Evolutionary conservation across 768 basidiomycete genomes (phyloP).

Genomic region (Gloeophyllum trabeum): DNA sequence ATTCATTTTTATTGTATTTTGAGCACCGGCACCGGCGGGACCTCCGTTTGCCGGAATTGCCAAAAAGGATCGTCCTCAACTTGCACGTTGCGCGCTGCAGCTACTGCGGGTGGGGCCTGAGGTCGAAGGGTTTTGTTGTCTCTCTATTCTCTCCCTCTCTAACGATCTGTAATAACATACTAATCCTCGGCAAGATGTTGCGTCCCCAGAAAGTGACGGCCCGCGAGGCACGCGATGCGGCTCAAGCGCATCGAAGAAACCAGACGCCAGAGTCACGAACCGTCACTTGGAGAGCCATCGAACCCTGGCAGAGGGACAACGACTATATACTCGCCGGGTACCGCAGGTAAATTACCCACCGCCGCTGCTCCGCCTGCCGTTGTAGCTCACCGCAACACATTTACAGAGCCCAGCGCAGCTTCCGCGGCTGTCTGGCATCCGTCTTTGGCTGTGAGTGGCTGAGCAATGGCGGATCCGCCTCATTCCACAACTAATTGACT

Average conservation of each 20-base stretch:
- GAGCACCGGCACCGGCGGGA: too few species aligned
- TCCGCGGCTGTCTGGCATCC: constrained; percentile 51
- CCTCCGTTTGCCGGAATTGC: too few species aligned
- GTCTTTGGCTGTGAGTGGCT: constrained; percentile 56
- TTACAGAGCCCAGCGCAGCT: constrained; percentile 44
- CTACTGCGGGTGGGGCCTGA: too few species aligned
- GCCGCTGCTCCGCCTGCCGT: constrained; percentile 2
- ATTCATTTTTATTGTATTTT: too few species aligned
- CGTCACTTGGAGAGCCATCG: constrained; percentile 46
- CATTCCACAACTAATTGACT: not conserved
- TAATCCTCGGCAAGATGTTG: too few species aligned
- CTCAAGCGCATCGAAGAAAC: too few species aligned
- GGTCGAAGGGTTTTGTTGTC: too few species aligned
- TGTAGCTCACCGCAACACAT: constrained; percentile 4
- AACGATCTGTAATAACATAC: not conserved
- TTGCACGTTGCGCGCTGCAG: too few species aligned
- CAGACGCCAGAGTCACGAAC: constrained; percentile 17
- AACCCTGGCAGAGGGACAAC: constrained; percentile 65
- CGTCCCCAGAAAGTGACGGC: too few species aligned
- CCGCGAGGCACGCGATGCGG: too few species aligned
- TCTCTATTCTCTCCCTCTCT: not conserved
- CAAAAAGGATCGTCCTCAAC: too few species aligned
- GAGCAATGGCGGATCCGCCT: constrained; percentile 1
- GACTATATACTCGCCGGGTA: constrained; percentile 65
- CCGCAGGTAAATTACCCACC: constrained; percentile 46